Conservation (phyloP, 2,329 filamentous ascomycete species). For the Cercospora citrullina region DNA sequence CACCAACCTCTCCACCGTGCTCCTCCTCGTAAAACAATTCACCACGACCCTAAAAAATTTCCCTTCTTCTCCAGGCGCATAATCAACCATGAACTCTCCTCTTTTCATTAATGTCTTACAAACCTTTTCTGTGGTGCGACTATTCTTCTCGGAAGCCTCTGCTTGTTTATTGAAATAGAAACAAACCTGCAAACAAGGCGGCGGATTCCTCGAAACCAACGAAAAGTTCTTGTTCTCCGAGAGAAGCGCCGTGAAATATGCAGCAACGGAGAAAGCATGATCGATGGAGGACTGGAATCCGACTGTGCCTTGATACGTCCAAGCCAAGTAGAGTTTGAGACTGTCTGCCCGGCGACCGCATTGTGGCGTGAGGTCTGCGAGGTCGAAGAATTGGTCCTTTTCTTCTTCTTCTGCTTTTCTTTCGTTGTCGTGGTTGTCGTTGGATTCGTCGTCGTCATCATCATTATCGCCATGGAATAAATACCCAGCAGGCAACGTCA, state of each 20-base stretch:
- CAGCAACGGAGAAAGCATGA: slow-evolving; percentile 69
- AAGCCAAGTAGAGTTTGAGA: slow-evolving; percentile 82
- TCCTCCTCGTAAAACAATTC: slow-evolving; percentile 60
- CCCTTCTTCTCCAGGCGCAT: slow-evolving; percentile 61
- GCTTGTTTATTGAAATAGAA: slow-evolving; percentile 73
- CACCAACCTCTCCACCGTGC: slow-evolving; percentile 64
- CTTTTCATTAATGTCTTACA: slow-evolving; percentile 55
- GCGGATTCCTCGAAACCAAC: slow-evolving; percentile 72
- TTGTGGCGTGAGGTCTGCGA: slow-evolving; percentile 90
- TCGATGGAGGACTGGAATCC: slow-evolving; percentile 69
- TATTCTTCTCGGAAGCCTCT: slow-evolving; percentile 31
- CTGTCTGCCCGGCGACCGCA: slow-evolving; percentile 84
- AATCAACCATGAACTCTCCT: slow-evolving; percentile 68
- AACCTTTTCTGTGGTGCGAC: slow-evolving; percentile 56
- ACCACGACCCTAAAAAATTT: slow-evolving; percentile 70
- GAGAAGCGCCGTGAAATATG: slow-evolving; percentile 65
- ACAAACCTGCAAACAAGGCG: slow-evolving; percentile 90
- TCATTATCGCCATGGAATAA: slow-evolving; percentile 43
- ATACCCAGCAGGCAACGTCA: slow-evolving; percentile 84
- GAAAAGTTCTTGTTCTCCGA: slow-evolving; percentile 60
- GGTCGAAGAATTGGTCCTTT: slow-evolving; percentile 60
- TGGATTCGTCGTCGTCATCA: slow-evolving; percentile 20
- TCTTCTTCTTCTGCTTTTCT: slow-evolving; percentile 35
- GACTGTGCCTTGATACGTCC: slow-evolving; percentile 80
- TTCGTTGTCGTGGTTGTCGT: neutral